These are phyloP conservation scores for Thamnidium elegans DNA, from an alignment of 192 early-diverging fungal species.

Conservation along the genomic window DNA sequence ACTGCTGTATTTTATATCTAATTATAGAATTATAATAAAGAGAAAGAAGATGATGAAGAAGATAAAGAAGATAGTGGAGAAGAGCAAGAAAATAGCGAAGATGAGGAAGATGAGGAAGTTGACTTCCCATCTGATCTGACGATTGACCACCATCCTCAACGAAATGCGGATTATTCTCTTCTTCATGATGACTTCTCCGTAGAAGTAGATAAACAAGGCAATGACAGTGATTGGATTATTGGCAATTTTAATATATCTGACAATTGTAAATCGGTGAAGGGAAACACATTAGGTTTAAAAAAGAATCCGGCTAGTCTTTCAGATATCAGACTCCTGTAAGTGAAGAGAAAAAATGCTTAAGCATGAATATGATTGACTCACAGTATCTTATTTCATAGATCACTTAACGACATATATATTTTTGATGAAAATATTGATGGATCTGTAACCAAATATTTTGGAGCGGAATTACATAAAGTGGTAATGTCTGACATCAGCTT, in stretches of 20 bases:
- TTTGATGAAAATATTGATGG: slow-evolving; percentile 11
- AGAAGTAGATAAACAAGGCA: neutral
- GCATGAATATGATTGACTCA: slow-evolving; percentile 13
- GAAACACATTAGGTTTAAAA: slow-evolving; percentile 13
- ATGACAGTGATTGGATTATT: slow-evolving; percentile 11
- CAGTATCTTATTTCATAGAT: slow-evolving; percentile 12
- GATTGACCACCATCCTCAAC: slow-evolving; percentile 4
- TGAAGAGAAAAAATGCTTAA: slow-evolving; percentile 10
- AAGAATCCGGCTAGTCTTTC: slow-evolving; percentile 8
- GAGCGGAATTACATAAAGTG: neutral
- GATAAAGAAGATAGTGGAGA: too few relatives aligned
- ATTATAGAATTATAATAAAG: too few relatives aligned
- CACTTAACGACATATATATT: slow-evolving; percentile 10
- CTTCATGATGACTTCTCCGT: slow-evolving; percentile 5
- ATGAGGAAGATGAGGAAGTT: neutral
- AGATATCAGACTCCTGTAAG: slow-evolving; percentile 15
- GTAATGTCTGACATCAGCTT: neutral
- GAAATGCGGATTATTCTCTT: slow-evolving; percentile 10
- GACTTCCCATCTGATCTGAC: slow-evolving; percentile 4
- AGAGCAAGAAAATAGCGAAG: slow-evolving; percentile 9
- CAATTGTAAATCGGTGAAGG: slow-evolving; percentile 12
- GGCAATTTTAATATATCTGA: slow-evolving; percentile 9
- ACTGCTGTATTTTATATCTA: too few relatives aligned
- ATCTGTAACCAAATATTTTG: slow-evolving; percentile 14
- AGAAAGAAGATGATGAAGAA: too few relatives aligned